Percentiles rank a stretch among this genome's conserved stretches.
phyloP scores from a whole-genome alignment of 2,329 filamentous ascomycete species.

The Colletotrichum orchidophilum region DNA sequence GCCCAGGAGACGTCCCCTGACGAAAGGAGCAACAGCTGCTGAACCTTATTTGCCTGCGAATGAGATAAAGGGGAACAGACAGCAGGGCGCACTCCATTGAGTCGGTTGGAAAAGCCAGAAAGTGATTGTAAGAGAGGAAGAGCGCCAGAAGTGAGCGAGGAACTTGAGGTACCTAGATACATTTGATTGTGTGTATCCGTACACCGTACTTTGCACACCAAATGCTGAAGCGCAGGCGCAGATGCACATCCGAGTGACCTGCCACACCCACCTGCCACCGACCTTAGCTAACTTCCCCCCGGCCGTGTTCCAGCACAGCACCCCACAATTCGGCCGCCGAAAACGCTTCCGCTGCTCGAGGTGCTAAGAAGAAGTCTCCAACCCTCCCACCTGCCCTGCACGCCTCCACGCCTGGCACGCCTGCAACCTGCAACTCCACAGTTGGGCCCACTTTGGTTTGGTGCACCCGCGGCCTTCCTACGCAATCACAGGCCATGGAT shows the following conservation, averaged over 20 bases:
- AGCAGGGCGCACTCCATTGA: too few relatives aligned
- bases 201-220: neutral
- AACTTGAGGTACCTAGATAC: too few relatives aligned
- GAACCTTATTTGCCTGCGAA: neutral
- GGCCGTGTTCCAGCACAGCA: conserved; percentile 21
- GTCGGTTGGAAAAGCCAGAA: neutral
- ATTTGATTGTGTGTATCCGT: too few relatives aligned
- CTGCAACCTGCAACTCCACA: neutral
- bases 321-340: conserved; percentile 31
- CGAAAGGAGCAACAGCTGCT: neutral
- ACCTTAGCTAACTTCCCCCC: conserved; percentile 8
- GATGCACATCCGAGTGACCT: neutral
- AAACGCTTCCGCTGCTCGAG: conserved; percentile 9
- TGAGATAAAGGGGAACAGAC: neutral
- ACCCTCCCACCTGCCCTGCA: conserved; percentile 1
- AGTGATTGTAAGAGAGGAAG: neutral
- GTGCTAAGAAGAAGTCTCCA: neutral
- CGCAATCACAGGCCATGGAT: conserved; percentile 26
- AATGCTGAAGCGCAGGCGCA: neutral
- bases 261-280: too few relatives aligned
- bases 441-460: neutral
- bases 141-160: neutral
- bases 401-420: neutral
- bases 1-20: neutral
- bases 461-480: neutral